phyloP scores from a whole-genome alignment of 306 rosid genomes.

The Prunus armeniaca region DNA sequence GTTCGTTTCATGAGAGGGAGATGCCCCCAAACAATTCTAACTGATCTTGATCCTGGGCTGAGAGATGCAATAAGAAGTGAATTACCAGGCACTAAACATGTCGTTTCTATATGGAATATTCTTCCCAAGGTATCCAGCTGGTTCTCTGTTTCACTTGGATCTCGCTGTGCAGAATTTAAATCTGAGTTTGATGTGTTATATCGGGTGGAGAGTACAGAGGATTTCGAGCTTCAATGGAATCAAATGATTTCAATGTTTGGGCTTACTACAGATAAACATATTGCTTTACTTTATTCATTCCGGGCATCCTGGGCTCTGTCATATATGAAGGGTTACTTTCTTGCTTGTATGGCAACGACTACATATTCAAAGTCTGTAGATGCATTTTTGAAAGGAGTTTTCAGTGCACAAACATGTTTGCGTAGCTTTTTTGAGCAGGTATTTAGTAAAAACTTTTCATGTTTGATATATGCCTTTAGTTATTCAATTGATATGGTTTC shows the following conservation, averaged over 20 bases:
- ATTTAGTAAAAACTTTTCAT: conserved; percentile 3
- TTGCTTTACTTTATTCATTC: conserved; percentile 51
- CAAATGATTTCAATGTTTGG: conserved; percentile 70
- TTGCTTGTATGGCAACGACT: conserved; percentile 69
- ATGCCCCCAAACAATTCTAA: conserved; percentile 79
- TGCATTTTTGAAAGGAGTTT: conserved; percentile 62
- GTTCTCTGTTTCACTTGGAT: conserved; percentile 72
- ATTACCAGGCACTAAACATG: conserved; percentile 70
- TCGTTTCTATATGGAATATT: conserved; percentile 60
- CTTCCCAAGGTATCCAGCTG: conserved; percentile 67
- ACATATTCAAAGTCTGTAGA: conserved; percentile 62
- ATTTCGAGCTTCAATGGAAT: conserved; percentile 82
- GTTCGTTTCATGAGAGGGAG: conserved; percentile 85
- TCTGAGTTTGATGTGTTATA: conserved; percentile 66
- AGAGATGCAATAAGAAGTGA: conserved; percentile 68
- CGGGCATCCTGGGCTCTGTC: conserved; percentile 74
- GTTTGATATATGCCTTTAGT: conserved; percentile 4
- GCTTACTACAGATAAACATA: conserved; percentile 69
- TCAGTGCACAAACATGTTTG: conserved; percentile 63
- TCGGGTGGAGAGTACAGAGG: conserved; percentile 71
- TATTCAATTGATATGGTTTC: conserved; percentile 21
- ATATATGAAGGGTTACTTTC: conserved; percentile 66
- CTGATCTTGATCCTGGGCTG: conserved; percentile 80
- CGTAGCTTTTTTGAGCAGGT: conserved; percentile 94
- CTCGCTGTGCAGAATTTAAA: conserved; percentile 79